A percentile compares a stretch with the other conserved stretches of the same genome.
Conservation (phyloP, 2,329 filamentous ascomycete genomes). For the Stenocarpella maydis region DNA sequence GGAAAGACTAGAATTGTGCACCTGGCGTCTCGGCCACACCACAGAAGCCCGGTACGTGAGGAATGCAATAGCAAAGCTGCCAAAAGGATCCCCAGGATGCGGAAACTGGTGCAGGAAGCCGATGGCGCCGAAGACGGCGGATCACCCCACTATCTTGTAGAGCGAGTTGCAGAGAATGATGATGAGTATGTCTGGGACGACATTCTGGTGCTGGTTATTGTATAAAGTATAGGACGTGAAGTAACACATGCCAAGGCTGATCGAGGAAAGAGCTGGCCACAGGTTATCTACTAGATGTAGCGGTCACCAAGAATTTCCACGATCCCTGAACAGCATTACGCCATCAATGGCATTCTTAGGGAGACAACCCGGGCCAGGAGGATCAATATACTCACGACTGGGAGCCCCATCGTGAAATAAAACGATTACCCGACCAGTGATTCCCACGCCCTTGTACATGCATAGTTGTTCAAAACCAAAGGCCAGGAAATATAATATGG, state of each 20-base stretch:
- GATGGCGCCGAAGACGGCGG: not conserved
- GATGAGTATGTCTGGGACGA: not conserved
- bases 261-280: conserved; percentile 2
- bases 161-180: not conserved
- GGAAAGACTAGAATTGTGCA: not conserved
- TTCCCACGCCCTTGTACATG: not conserved
- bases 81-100: not conserved
- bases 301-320: not conserved
- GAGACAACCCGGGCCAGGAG: not conserved
- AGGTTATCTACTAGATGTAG: conserved; percentile 7
- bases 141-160: conserved; percentile 9
- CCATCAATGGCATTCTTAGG: not conserved
- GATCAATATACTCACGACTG: not conserved
- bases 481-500: not conserved
- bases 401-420: conserved; percentile 1
- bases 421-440: not conserved
- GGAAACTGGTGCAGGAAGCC: conserved; percentile 1
- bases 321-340: not conserved
- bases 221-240: conserved; percentile 2
- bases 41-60: not conserved
- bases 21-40: not conserved
- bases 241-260: conserved; percentile 9
- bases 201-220: conserved; percentile 18
- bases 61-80: not conserved
- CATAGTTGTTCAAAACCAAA: not conserved